These are phyloP conservation scores for Cercis canadensis DNA, from an alignment of 306 rosid species.

Conservation along the genomic window DNA sequence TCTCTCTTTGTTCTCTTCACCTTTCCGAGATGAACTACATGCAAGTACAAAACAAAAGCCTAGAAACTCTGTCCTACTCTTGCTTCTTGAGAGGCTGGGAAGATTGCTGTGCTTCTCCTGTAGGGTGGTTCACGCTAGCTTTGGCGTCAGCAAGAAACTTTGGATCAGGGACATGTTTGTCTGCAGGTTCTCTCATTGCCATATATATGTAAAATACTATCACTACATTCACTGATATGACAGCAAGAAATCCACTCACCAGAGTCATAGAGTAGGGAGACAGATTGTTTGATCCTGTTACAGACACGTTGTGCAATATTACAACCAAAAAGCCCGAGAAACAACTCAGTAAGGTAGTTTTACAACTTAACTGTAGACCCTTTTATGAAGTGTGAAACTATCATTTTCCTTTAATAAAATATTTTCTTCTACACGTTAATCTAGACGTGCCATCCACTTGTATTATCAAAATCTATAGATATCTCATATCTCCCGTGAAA, in stretches of 20 bases:
- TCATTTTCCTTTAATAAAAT: background rate
- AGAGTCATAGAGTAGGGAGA: conserved; percentile 78
- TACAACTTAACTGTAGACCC: background rate
- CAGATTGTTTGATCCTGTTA: conserved; percentile 63
- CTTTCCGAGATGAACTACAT: conserved; percentile 26
- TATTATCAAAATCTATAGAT: no score
- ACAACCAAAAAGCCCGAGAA: background rate
- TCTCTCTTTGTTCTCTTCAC: conserved; percentile 30
- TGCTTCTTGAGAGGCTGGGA: conserved; percentile 63
- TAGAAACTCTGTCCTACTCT: conserved; percentile 47
- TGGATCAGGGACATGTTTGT: conserved; percentile 82
- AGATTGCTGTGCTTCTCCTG: conserved; percentile 49
- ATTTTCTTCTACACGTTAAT: no score
- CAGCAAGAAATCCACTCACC: conserved; percentile 90
- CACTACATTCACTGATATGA: conserved; percentile 80
- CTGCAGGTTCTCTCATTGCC: conserved; percentile 89
- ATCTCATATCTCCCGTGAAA: no score
- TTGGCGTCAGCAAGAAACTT: conserved; percentile 80
- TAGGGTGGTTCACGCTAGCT: conserved; percentile 67
- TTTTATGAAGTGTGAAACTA: background rate
- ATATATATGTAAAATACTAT: conserved; percentile 77
- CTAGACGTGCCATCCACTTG: no score
- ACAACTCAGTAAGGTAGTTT: conserved; percentile 20
- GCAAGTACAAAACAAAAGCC: conserved; percentile 28
- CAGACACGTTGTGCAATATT: conserved; percentile 5